These are phyloP conservation scores for Amanita pseudoporphyria DNA, from an alignment of 768 basidiomycete species.

Conservation along the genomic window DNA sequence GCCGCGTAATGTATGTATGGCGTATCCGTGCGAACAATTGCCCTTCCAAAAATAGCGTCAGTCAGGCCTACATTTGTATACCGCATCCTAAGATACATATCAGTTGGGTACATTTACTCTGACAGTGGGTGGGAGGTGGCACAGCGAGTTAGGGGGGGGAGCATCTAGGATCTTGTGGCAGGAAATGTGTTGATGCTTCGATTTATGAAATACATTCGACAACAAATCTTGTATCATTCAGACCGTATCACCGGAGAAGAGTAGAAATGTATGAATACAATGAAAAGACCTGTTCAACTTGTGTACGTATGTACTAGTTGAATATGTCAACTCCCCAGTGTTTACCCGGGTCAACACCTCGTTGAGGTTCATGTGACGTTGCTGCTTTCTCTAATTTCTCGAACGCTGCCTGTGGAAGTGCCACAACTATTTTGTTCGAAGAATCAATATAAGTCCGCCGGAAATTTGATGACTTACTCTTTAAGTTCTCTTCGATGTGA, in stretches of 20 bases:
- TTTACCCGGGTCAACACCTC: slow-evolving; percentile 50
- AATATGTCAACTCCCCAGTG: slow-evolving; percentile 61
- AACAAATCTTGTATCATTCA: no score
- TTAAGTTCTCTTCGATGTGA: slow-evolving; percentile 60
- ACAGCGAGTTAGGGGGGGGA: no score
- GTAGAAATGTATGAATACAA: no score
- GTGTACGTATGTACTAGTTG: slow-evolving; percentile 21
- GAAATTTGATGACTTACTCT: slow-evolving; percentile 28
- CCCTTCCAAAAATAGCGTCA: background rate
- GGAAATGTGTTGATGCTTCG: no score
- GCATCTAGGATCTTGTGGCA: no score
- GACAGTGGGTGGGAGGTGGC: no score
- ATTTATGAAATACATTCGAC: no score
- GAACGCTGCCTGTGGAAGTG: slow-evolving; percentile 31
- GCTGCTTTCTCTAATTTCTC: slow-evolving; percentile 42
- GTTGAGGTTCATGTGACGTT: slow-evolving; percentile 41
- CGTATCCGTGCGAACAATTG: slow-evolving; percentile 32
- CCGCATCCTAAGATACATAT: no score
- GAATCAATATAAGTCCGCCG: slow-evolving; percentile 19
- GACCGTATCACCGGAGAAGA: no score
- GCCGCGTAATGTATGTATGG: slow-evolving; percentile 35
- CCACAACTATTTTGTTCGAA: slow-evolving; percentile 19
- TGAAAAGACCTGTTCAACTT: slow-evolving; percentile 14
- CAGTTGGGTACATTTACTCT: no score
- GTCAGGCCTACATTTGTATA: no score